These are phyloP conservation scores for Leptosphaerulina australis DNA, from an alignment of 2,329 filamentous ascomycete species.

Conservation along the genomic window DNA sequence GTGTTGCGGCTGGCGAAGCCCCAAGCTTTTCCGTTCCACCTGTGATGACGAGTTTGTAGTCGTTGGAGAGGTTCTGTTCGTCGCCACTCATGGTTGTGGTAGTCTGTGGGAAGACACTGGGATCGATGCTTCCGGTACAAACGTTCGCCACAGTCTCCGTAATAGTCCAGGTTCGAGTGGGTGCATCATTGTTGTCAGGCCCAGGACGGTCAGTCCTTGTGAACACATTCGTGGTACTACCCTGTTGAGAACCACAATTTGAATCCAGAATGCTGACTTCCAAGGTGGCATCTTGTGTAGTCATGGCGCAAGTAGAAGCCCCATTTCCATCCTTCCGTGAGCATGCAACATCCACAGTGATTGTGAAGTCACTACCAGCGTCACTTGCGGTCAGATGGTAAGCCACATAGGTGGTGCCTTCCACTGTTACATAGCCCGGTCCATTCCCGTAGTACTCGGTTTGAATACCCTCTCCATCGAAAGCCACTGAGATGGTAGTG, in stretches of 20 bases:
- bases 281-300: slow-evolving; percentile 15
- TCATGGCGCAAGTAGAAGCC: slow-evolving; percentile 23
- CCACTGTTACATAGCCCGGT: slow-evolving; percentile 21
- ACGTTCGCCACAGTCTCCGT: background rate
- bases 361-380: slow-evolving; percentile 2
- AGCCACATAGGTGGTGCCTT: slow-evolving; percentile 27
- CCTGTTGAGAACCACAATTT: background rate
- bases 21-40: slow-evolving; percentile 36
- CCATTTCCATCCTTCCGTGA: slow-evolving; percentile 12
- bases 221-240: background rate
- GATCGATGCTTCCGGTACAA: background rate
- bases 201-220: background rate
- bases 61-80: slow-evolving; percentile 21
- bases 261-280: slow-evolving; percentile 5
- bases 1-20: slow-evolving; percentile 29
- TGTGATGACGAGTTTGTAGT: slow-evolving; percentile 35
- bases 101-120: background rate
- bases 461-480: slow-evolving; percentile 6
- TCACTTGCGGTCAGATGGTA: slow-evolving; percentile 19
- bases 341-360: slow-evolving; percentile 24
- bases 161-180: background rate
- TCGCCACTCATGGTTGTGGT: slow-evolving; percentile 12
- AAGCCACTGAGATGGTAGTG: slow-evolving; percentile 27
- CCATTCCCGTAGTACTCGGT: slow-evolving; percentile 13
- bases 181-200: no score